phyloP scores from a whole-genome alignment of 352 stramenopile species.

The Phytophthora rubi region DNA sequence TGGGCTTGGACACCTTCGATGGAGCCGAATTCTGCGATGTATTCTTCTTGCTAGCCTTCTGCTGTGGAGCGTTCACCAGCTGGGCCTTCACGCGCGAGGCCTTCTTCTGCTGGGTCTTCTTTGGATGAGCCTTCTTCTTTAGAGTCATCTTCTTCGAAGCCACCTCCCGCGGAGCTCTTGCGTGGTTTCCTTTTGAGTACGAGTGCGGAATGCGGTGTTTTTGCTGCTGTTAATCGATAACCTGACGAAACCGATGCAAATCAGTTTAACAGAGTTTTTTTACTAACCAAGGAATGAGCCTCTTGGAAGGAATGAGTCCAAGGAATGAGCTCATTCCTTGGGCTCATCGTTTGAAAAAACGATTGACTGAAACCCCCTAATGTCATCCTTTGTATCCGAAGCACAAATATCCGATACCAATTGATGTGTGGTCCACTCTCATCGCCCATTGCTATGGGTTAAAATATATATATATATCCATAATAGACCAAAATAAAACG shows the following conservation, averaged over 20 bases:
- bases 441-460: no score
- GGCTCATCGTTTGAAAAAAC: background rate
- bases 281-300: conserved; percentile 5
- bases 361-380: background rate
- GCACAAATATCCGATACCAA: no score
- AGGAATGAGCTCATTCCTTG: conserved; percentile 5
- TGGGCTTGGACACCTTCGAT: background rate
- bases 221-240: conserved; percentile 7
- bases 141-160: background rate
- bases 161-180: conserved; percentile 4
- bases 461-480: no score
- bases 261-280: background rate
- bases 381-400: no score
- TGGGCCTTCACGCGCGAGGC: conserved; percentile 5
- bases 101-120: conserved; percentile 11
- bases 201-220: background rate
- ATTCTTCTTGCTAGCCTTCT: conserved; percentile 2
- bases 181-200: conserved; percentile 1
- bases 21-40: background rate
- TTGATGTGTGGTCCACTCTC: no score
- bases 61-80: background rate
- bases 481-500: no score
- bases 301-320: conserved; percentile 12
- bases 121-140: background rate
- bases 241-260: conserved; percentile 1